Evolutionary conservation across 2,329 filamentous ascomycete species (phyloP).

Genomic region (Cercospora zeae-maydis): DNA sequence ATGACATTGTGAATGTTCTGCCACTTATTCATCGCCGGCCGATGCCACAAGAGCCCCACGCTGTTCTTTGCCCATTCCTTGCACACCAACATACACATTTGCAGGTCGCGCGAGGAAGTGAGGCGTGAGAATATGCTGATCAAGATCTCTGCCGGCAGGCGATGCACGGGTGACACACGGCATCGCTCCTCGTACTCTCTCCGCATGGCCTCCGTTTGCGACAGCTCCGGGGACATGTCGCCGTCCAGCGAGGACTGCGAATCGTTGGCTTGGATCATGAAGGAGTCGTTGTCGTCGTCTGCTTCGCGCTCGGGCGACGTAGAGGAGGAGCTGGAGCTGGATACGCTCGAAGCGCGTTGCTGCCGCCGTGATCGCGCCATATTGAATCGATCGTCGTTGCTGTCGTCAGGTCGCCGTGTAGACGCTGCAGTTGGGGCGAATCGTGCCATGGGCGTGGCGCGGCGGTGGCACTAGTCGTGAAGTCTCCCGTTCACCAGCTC

Average conservation of each 20-base stretch:
- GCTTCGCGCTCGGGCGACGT: constrained; percentile 72
- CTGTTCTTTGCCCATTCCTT: constrained; percentile 89
- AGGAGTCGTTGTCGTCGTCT: constrained; percentile 92
- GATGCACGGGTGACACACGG: constrained; percentile 73
- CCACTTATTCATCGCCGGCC: constrained; percentile 87
- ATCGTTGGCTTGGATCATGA: constrained; percentile 77
- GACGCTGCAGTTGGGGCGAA: neutral
- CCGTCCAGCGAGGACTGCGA: constrained; percentile 87
- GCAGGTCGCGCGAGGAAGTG: constrained; percentile 66
- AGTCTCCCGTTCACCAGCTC: neutral
- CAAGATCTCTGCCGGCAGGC: constrained; percentile 88
- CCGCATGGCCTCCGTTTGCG: constrained; percentile 64
- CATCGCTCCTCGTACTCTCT: constrained; percentile 58
- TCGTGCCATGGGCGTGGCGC: neutral
- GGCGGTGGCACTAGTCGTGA: neutral
- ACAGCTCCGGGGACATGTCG: constrained; percentile 50
- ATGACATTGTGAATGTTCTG: constrained; percentile 76
- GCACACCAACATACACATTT: constrained; percentile 89
- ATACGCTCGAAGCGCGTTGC: constrained; percentile 34
- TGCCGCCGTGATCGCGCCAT: constrained; percentile 31
- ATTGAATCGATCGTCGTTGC: neutral
- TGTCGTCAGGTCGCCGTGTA: neutral
- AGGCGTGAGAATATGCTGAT: constrained; percentile 90
- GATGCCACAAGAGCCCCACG: constrained; percentile 91
- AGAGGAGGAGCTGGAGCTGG: constrained; percentile 59